Percentiles rank a stretch among this genome's conserved stretches.
Conservation (phyloP, 139 green algal species). For the Axilococcus clingmanii region DNA sequence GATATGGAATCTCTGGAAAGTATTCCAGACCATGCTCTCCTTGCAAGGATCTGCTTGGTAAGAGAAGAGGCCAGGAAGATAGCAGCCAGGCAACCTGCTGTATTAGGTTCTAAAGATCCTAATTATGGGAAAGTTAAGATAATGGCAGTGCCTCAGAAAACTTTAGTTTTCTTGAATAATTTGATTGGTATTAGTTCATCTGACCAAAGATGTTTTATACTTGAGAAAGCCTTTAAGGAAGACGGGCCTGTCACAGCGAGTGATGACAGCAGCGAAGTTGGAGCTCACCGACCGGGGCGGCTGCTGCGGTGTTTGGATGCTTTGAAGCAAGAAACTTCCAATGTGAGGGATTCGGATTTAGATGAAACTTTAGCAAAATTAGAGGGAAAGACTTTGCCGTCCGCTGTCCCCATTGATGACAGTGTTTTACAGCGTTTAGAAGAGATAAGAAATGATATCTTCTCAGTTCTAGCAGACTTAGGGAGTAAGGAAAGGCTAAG, state of each 20-base stretch:
- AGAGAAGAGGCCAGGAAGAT: constrained; percentile 7
- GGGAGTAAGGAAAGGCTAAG: no score
- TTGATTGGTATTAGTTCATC: constrained; percentile 4
- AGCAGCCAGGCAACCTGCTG: neutral
- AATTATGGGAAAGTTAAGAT: neutral
- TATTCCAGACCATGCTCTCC: neutral
- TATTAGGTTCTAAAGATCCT: neutral
- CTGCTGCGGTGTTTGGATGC: constrained; percentile 12
- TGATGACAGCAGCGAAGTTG: neutral
- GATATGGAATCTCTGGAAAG: constrained; percentile 10
- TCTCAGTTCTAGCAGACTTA: no score
- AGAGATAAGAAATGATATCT: no score
- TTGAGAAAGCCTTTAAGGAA: neutral
- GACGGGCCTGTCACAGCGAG: constrained; percentile 1
- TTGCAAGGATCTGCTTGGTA: constrained; percentile 11
- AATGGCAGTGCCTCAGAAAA: neutral
- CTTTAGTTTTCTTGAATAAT: constrained; percentile 7
- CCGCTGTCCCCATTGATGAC: no score
- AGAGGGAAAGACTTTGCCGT: no score
- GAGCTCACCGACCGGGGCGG: constrained; percentile 10
- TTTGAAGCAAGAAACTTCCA: constrained; percentile 7
- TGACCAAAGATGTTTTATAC: constrained; percentile 3
- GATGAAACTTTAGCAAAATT: no score
- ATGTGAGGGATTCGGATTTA: no score
- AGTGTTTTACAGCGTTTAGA: no score